These are phyloP conservation scores for Aspergillus ostianus DNA, from an alignment of 495 filamentous ascomycete genomes.

Conservation along the genomic window DNA sequence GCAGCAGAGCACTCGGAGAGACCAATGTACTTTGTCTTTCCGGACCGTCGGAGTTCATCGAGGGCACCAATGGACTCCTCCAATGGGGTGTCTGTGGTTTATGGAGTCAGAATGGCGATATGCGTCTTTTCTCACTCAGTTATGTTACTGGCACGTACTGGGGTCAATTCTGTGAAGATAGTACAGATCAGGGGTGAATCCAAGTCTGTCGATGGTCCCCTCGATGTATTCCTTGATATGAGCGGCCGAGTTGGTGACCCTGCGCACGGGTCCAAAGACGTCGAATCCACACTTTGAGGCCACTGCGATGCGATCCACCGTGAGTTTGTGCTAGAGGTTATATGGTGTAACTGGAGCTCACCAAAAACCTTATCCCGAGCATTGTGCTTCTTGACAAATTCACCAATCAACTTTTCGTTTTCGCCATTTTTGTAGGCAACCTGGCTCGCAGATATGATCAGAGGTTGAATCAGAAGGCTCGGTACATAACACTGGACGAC, in stretches of 20 bases:
- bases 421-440: constrained; percentile 47
- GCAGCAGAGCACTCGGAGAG: constrained; percentile 45
- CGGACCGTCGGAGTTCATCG: constrained; percentile 42
- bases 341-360: no score
- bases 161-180: constrained; percentile 26
- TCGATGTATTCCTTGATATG: constrained; percentile 1
- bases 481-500: constrained; percentile 6
- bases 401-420: constrained; percentile 51
- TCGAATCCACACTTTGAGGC: constrained; percentile 49
- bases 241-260: constrained; percentile 45
- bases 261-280: constrained; percentile 21
- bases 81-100: constrained; percentile 40
- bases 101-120: not conserved
- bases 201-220: not conserved
- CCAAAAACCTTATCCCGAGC: constrained; percentile 43
- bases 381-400: constrained; percentile 54
- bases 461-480: not conserved
- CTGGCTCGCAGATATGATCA: constrained; percentile 20
- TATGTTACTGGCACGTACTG: constrained; percentile 22
- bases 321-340: constrained; percentile 3
- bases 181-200: not conserved
- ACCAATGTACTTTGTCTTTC: constrained; percentile 49
- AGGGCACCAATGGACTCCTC: constrained; percentile 48
- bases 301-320: constrained; percentile 25
- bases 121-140: no score